A percentile compares a stretch with the other conserved stretches of the same genome.
Conservation (phyloP, 1,284 basidiomycete genomes). For the Heliocybe sulcata region DNA sequence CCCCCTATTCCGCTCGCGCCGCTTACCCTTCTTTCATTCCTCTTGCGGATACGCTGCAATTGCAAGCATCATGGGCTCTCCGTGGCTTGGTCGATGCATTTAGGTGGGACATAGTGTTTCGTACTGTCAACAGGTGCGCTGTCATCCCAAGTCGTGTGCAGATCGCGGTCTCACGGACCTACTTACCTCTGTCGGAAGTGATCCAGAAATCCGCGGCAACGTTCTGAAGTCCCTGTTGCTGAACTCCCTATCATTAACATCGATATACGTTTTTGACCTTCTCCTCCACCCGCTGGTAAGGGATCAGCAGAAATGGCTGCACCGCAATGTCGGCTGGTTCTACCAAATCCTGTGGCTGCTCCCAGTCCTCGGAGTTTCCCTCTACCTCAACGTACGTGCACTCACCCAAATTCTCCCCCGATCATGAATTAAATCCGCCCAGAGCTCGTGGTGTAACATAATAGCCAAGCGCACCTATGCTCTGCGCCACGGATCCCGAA, state of each 20-base stretch:
- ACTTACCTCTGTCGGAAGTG: constrained; percentile 32
- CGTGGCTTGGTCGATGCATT: constrained; percentile 64
- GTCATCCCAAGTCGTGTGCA: not conserved
- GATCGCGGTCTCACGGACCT: not conserved
- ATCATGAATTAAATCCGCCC: constrained; percentile 4
- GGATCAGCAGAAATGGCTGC: constrained; percentile 57
- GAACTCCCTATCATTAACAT: constrained; percentile 60
- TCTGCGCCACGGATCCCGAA: constrained; percentile 56
- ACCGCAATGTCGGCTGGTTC: constrained; percentile 64
- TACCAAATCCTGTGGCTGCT: constrained; percentile 72
- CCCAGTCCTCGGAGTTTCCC: constrained; percentile 61
- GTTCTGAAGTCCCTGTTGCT: constrained; percentile 66
- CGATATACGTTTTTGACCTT: constrained; percentile 67
- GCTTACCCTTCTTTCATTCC: constrained; percentile 66
- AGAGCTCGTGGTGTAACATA: constrained; percentile 69
- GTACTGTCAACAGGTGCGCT: constrained; percentile 39
- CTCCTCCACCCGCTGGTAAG: constrained; percentile 64
- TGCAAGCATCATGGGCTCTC: constrained; percentile 53
- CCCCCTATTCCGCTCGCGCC: constrained; percentile 29
- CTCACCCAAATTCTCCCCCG: not conserved
- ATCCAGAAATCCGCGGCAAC: constrained; percentile 66
- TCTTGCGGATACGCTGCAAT: constrained; percentile 44
- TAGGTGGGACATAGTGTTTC: constrained; percentile 59
- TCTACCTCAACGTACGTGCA: constrained; percentile 67
- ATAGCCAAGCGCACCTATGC: constrained; percentile 67